These are phyloP conservation scores for Brettanomyces custersianus DNA, from an alignment of 805 yeast genomes.

Conservation along the genomic window DNA sequence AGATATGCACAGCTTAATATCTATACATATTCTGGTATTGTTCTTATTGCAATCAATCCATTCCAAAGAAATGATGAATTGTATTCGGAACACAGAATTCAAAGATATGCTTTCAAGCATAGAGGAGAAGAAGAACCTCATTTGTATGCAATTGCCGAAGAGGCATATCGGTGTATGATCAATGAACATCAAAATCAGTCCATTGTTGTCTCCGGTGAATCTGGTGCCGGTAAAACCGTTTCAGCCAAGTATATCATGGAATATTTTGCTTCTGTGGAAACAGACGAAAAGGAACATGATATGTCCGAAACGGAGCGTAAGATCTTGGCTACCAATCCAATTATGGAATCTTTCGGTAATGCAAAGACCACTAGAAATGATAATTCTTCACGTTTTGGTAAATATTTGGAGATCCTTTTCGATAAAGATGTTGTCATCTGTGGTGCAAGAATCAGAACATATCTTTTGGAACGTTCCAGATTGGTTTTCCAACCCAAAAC, in stretches of 20 bases:
- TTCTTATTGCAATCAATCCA: constrained; percentile 92
- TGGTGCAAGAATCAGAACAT: constrained; percentile 93
- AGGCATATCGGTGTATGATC: constrained; percentile 92
- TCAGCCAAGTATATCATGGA: constrained; percentile 97
- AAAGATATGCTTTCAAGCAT: constrained; percentile 86
- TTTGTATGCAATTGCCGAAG: constrained; percentile 95
- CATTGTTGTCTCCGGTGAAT: constrained; percentile 93
- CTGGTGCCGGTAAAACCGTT: constrained; percentile 98
- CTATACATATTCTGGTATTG: constrained; percentile 95
- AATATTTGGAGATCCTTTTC: constrained; percentile 85
- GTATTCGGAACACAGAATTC: constrained; percentile 86
- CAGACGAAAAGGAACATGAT: constrained; percentile 38
- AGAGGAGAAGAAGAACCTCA: constrained; percentile 97
- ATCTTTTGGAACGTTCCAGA: constrained; percentile 86
- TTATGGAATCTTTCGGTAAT: constrained; percentile 97
- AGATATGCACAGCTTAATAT: constrained; percentile 86
- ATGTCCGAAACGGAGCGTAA: constrained; percentile 90
- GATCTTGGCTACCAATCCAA: constrained; percentile 92
- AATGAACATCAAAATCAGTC: constrained; percentile 82
- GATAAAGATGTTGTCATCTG: constrained; percentile 67
- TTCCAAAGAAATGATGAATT: constrained; percentile 87
- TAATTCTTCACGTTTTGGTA: constrained; percentile 96
- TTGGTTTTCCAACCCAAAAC: constrained; percentile 82
- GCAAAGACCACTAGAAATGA: constrained; percentile 97
- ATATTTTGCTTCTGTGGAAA: constrained; percentile 90